Evolutionary conservation across 2,329 filamentous ascomycete species (phyloP), one percentile per base, ranked within the genome.

Genomic region (Trichoderma asperellum): DNA sequence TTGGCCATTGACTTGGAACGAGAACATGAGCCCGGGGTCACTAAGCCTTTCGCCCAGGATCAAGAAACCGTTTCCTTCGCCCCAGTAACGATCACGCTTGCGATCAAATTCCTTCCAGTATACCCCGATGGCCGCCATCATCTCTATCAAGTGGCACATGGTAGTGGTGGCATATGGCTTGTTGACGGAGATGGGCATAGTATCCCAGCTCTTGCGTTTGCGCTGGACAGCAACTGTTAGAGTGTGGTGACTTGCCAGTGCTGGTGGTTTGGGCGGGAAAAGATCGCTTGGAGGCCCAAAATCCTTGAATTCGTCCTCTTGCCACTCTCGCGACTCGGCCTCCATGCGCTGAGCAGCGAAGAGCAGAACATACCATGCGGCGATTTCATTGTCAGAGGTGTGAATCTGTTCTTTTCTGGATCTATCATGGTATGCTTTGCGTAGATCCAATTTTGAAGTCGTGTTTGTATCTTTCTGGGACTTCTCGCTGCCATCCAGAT

Each of bases 91-190:
- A 72, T 87, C 84, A 14, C 77, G 77, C 10, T 77, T 82, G 40
- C 84, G 80, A 72, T 88, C 84, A 72, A 88, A 88, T 66, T 86
- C 84, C 71, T 85, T 86, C 87, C 87, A 89, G 75, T 89, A 83
- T 8, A 89, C 80, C 8, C 87, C 85, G 18, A 88, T 77, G 69
- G 84, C 83, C 5, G 84, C 84, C 32, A 85, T 80, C 70, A 87
- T 83, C 78, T 87, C 86, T 35, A 88, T 76, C 4, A 87, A 75
- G 71, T 87, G 86, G 67, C 83, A 86, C 70, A 87, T 85, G n/a
- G 85, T 84, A 0, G 83, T 86, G 0, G 83, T 87, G 2, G 84
- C 85, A 61, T 85, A 87, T 0, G 85, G 85, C 43, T 83, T 83
- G 43, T 78, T 81, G 61, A 86, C 74, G 37, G 78, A 78, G 1